Conservation (phyloP, 768 basidiomycete genomes). For the Suillus occidentalis region DNA sequence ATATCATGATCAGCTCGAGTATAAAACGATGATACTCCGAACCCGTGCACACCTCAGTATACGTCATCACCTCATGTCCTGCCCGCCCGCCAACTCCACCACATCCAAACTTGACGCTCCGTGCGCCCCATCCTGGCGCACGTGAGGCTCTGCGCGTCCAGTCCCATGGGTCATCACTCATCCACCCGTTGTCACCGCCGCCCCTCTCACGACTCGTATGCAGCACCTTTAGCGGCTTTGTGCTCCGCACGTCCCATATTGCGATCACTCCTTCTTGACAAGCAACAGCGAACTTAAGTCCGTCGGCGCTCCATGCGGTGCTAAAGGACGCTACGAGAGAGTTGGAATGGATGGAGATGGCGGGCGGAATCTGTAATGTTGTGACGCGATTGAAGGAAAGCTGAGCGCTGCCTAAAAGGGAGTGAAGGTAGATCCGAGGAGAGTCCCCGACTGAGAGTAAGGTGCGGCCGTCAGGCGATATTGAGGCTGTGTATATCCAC, state of each 20-base stretch:
- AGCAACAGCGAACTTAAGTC: conserved; percentile 78
- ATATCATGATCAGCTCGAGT: conserved; percentile 12
- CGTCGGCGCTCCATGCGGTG: conserved; percentile 74
- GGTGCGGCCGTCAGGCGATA: conserved; percentile 86
- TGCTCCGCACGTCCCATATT: conserved; percentile 81
- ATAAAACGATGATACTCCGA: not conserved
- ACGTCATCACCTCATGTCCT: conserved; percentile 78
- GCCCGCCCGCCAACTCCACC: conserved; percentile 46
- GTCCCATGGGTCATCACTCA: conserved; percentile 67
- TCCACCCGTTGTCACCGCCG: conserved; percentile 48
- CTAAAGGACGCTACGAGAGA: conserved; percentile 73
- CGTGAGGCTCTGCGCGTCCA: conserved; percentile 57
- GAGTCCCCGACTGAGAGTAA: conserved; percentile 92
- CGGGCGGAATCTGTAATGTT: conserved; percentile 66
- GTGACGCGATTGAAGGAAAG: conserved; percentile 66
- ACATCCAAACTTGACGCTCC: conserved; percentile 83
- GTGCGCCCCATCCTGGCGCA: conserved; percentile 81
- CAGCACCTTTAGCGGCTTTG: conserved; percentile 67
- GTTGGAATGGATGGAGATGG: conserved; percentile 41
- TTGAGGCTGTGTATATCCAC: conserved; percentile 56
- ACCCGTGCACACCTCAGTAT: conserved; percentile 71
- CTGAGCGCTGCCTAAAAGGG: conserved; percentile 62
- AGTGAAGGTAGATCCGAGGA: conserved; percentile 79
- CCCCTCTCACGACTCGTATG: conserved; percentile 50
- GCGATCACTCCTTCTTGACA: conserved; percentile 80